Base-by-base conservation (phyloP, 495 filamentous ascomycete genomes). In the Neurospora sp. region DNA sequence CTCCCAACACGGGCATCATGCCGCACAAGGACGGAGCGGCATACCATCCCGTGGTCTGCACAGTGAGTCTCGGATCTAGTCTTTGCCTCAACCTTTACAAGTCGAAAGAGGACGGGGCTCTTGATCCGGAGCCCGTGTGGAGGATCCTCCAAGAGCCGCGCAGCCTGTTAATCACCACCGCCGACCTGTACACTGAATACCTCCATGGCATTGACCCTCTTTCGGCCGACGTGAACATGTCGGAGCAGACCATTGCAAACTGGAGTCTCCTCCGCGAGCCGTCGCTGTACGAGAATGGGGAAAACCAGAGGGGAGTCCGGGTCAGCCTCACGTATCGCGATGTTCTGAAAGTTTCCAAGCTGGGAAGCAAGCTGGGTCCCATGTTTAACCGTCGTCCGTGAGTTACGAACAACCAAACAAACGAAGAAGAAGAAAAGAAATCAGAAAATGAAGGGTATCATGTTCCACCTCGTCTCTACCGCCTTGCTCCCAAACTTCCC, bases 291-390 rank as follows among this genome's bases (percentile, higher is more conserved):
- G 75, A 77, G 41, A 79, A 79, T 31, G 94, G 93, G 3, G 82
- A 80, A 69, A 90, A 87, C 75, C 76, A 86, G 76, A 88, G 96
- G 70, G 81, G 83, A 75, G 92, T 88, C 4, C 88, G 96, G 78
- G 89, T 90, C 37, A 98, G 95, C 81, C 84, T 98, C 75, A 99
- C 96, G 10, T 98, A 93, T 85, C 88, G 96, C 71, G 96, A 98
- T 83, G 96, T 98, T 59, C 83, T 93, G 72, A 95, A 92, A 79
- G 94, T 97, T 66, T 91, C 90, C 5, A 93, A 91, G 71, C 79
- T 96, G 44, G 91, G 91, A 37, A 88, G 85, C 80, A 90, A 88
- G 73, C 80, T 92, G 72, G 90, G 87, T 70, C 84, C 90, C 18
- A 79, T 93, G 72, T 84, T 82, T 42, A 84, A 82, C 72, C 83